phyloP scores from a whole-genome alignment of 2,329 filamentous ascomycete species.

The Lasiodiplodia sp. region DNA sequence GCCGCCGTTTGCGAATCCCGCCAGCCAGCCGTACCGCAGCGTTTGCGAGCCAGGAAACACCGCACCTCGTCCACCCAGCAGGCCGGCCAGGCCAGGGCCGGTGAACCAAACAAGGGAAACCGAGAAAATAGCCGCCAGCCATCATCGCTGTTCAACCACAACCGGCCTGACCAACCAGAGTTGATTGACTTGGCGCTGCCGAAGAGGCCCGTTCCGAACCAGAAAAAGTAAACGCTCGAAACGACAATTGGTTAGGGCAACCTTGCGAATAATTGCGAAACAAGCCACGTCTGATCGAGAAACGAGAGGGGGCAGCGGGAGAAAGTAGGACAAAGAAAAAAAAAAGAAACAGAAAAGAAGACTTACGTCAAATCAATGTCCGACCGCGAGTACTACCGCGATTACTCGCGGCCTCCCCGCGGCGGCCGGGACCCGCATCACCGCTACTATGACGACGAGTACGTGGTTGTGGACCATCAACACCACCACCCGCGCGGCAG shows the following conservation, averaged over 20 bases:
- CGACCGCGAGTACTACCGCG: conserved; percentile 23
- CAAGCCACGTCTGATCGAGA: background rate
- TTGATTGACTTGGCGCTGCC: background rate
- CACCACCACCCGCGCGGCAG: background rate
- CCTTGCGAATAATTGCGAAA: background rate
- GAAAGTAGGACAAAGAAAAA: background rate
- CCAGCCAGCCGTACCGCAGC: background rate
- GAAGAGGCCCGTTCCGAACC: conserved; percentile 5
- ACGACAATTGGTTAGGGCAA: background rate
- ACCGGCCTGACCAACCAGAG: background rate
- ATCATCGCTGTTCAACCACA: background rate
- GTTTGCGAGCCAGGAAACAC: background rate
- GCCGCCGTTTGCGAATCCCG: background rate
- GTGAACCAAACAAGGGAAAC: background rate
- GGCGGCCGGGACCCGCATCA: background rate
- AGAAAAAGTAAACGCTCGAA: background rate
- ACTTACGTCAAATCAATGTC: background rate
- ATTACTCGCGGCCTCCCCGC: conserved; percentile 20
- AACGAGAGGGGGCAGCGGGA: background rate
- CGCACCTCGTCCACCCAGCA: background rate
- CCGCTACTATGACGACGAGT: conserved; percentile 24
- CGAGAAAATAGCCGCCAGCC: background rate
- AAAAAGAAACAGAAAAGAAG: background rate
- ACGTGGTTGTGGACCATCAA: conserved; percentile 19
- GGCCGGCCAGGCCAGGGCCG: background rate